Conservation (phyloP, 2,329 filamentous ascomycete species). For the Fusarium sarcochroum region DNA sequence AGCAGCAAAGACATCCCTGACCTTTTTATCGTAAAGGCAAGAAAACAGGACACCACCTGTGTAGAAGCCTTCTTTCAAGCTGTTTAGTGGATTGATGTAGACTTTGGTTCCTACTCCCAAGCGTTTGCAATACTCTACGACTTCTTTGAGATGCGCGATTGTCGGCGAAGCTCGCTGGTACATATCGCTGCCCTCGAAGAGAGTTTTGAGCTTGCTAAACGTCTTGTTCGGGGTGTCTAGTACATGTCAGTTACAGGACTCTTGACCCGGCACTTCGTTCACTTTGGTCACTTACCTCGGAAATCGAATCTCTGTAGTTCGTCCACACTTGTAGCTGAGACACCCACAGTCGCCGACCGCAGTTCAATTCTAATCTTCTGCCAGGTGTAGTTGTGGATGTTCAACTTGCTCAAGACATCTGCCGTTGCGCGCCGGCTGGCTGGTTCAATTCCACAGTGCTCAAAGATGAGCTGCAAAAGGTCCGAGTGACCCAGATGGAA, state of each 20-base stretch:
- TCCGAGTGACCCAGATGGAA: constrained; percentile 93
- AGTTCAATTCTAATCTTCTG: constrained; percentile 86
- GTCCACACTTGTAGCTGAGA: constrained; percentile 90
- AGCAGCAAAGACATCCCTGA: constrained; percentile 89
- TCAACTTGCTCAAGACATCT: constrained; percentile 87
- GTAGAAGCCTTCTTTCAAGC: constrained; percentile 93
- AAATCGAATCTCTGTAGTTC: constrained; percentile 94
- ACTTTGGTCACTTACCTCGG: constrained; percentile 68
- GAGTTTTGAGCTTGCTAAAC: constrained; percentile 69
- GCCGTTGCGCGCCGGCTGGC: constrained; percentile 80
- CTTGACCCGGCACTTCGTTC: neutral
- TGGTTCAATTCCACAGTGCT: constrained; percentile 84
- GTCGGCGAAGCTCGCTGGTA: constrained; percentile 82
- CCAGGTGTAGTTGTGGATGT: constrained; percentile 85
- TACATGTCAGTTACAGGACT: constrained; percentile 33
- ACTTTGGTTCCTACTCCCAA: constrained; percentile 83
- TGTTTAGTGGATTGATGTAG: constrained; percentile 87
- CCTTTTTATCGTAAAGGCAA: constrained; percentile 88
- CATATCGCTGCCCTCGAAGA: constrained; percentile 74
- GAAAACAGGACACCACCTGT: constrained; percentile 88
- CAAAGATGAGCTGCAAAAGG: constrained; percentile 88
- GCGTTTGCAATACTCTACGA: constrained; percentile 81
- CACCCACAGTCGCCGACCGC: constrained; percentile 82
- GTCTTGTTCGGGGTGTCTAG: constrained; percentile 69
- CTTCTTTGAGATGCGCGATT: constrained; percentile 83